Evolutionary conservation across 2,329 filamentous ascomycete genomes (phyloP).

Genomic region (Albifimbria verrucaria): DNA sequence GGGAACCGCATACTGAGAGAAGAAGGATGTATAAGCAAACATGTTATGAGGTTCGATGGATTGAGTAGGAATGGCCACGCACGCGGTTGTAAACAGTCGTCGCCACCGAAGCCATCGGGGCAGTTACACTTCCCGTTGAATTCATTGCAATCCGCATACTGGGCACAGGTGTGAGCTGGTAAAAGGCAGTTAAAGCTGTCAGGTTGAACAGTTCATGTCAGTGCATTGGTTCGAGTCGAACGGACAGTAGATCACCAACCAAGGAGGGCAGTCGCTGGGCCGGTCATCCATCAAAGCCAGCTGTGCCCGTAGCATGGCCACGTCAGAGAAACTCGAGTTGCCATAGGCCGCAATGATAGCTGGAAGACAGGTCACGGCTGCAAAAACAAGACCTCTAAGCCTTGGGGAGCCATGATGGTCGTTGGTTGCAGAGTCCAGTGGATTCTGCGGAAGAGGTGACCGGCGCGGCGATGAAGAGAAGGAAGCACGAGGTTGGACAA

Average conservation of each 20-base stretch:
- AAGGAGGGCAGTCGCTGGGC: slow-evolving; percentile 75
- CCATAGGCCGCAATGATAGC: slow-evolving; percentile 34
- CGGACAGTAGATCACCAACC: slow-evolving; percentile 37
- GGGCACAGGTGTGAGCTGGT: slow-evolving; percentile 84
- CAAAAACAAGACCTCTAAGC: slow-evolving; percentile 34
- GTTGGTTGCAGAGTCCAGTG: too few relatives aligned
- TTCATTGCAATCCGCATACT: slow-evolving; percentile 85
- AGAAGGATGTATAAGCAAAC: background rate
- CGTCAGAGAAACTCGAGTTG: slow-evolving; percentile 57
- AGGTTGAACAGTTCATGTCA: slow-evolving; percentile 10
- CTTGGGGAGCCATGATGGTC: slow-evolving; percentile 13
- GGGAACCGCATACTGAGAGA: slow-evolving; percentile 73
- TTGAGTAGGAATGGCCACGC: slow-evolving; percentile 21
- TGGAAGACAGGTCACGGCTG: slow-evolving; percentile 37
- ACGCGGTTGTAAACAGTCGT: slow-evolving; percentile 86
- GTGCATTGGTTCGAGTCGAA: background rate
- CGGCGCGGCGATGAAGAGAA: too few relatives aligned
- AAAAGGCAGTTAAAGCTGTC: slow-evolving; percentile 97
- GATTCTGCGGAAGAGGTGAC: too few relatives aligned
- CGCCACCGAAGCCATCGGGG: slow-evolving; percentile 87
- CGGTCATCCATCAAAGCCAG: slow-evolving; percentile 70
- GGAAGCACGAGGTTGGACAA: too few relatives aligned
- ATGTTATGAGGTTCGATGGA: background rate
- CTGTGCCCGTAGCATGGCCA: slow-evolving; percentile 61
- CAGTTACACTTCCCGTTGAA: slow-evolving; percentile 92